A percentile compares a stretch with the other conserved stretches of the same genome.
phyloP scores from a whole-genome alignment of 306 rosid species.

The Castanopsis chinensis region DNA sequence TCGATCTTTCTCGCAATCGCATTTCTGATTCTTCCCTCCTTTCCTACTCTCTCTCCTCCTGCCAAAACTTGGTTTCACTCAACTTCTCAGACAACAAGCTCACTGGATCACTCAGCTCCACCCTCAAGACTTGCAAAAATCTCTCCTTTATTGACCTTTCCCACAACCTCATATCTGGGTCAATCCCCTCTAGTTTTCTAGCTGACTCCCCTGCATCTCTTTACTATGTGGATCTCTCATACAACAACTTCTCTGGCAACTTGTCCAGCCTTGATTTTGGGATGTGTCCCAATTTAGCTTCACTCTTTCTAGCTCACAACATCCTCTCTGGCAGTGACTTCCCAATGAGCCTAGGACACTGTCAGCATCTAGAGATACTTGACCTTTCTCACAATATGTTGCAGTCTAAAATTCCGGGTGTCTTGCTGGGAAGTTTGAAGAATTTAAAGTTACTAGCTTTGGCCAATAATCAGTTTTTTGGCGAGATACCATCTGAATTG shows the following conservation, averaged over 20 bases:
- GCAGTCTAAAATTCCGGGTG: slow-evolving; percentile 39
- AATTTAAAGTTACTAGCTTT: slow-evolving; percentile 46
- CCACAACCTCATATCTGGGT: slow-evolving; percentile 41
- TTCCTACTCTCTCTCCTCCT: slow-evolving; percentile 21
- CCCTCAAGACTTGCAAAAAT: slow-evolving; percentile 24
- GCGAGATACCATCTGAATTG: slow-evolving; percentile 48
- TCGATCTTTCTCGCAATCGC: slow-evolving; percentile 53
- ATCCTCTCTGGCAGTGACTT: slow-evolving; percentile 33
- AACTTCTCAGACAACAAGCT: slow-evolving; percentile 54
- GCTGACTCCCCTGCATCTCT: slow-evolving; percentile 31
- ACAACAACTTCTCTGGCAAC: slow-evolving; percentile 47
- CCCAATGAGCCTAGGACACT: slow-evolving; percentile 38
- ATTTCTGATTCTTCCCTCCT: slow-evolving; percentile 35
- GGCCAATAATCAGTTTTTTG: slow-evolving; percentile 43
- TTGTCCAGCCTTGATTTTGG: slow-evolving; percentile 45
- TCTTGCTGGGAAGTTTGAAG: slow-evolving; percentile 38
- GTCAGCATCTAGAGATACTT: slow-evolving; percentile 42
- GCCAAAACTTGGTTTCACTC: slow-evolving; percentile 34
- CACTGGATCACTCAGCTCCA: slow-evolving; percentile 35
- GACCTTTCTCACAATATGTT: slow-evolving; percentile 57
- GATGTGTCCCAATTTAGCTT: slow-evolving; percentile 40
- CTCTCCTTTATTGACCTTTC: slow-evolving; percentile 51
- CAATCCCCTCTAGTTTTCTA: slow-evolving; percentile 36
- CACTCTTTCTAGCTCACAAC: slow-evolving; percentile 42
- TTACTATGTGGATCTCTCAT: slow-evolving; percentile 50